Conservation (phyloP, 176 grass and related monocot genomes). For the Lolium rigidum region DNA sequence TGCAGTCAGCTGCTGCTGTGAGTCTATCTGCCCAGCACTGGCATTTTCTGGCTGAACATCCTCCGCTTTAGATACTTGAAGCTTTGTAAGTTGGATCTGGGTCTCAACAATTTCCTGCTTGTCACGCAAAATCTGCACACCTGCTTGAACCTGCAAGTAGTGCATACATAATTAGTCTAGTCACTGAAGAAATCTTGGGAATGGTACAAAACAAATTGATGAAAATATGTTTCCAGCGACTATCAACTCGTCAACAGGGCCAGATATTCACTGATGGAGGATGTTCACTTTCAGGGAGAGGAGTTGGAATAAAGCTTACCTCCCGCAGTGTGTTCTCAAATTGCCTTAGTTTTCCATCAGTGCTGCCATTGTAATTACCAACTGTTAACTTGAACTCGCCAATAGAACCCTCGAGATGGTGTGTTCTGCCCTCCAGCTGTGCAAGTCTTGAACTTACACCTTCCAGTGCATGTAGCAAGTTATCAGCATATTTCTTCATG, state of each 20-base stretch:
- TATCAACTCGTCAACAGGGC: too few relatives aligned
- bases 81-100: slow-evolving; percentile 72
- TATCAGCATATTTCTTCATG: slow-evolving; percentile 91
- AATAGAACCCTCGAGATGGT: slow-evolving; percentile 72
- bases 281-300: background rate
- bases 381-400: slow-evolving; percentile 71
- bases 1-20: slow-evolving; percentile 43
- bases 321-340: slow-evolving; percentile 83
- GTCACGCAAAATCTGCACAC: slow-evolving; percentile 85
- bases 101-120: slow-evolving; percentile 84
- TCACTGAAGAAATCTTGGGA: background rate
- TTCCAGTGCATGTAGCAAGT: slow-evolving; percentile 77
- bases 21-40: slow-evolving; percentile 40
- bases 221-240: background rate
- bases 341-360: slow-evolving; percentile 88
- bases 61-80: slow-evolving; percentile 61
- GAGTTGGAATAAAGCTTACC: slow-evolving; percentile 46
- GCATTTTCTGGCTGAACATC: slow-evolving; percentile 50
- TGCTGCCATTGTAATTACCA: slow-evolving; percentile 68
- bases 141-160: slow-evolving; percentile 69
- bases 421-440: slow-evolving; percentile 74
- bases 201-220: background rate
- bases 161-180: slow-evolving; percentile 22
- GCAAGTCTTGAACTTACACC: slow-evolving; percentile 73
- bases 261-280: background rate